phyloP scores from a whole-genome alignment of 139 green algal genomes.

The Chlamydomonas sp. region DNA sequence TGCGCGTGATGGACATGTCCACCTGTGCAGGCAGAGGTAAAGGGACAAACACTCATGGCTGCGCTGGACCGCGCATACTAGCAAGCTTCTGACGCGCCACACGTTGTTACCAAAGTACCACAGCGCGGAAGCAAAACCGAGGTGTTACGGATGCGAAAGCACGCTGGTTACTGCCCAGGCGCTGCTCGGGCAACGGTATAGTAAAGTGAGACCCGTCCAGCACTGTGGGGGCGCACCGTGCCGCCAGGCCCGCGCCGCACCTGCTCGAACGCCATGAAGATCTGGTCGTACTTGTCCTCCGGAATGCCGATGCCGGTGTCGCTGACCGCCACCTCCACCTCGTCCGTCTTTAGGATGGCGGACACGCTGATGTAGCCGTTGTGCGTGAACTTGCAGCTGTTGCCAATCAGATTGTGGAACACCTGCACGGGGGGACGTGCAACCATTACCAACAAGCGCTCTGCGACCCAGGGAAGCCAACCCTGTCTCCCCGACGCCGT shows the following conservation, averaged over 20 bases:
- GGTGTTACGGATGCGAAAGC: too few species aligned
- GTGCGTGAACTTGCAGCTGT: conserved; percentile 69
- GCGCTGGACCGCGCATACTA: too few species aligned
- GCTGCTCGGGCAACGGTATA: too few species aligned
- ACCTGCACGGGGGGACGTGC: not conserved
- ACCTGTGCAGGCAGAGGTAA: conserved; percentile 51
- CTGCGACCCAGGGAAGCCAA: too few species aligned
- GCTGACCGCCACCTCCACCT: conserved; percentile 64
- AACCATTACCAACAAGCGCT: not conserved
- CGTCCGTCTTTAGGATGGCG: conserved; percentile 28
- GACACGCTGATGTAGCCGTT: conserved; percentile 43
- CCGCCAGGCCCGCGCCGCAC: not conserved
- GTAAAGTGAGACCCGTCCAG: too few species aligned
- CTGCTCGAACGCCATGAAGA: conserved; percentile 61
- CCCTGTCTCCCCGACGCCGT: too few species aligned
- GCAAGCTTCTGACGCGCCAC: too few species aligned
- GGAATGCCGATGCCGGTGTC: conserved; percentile 68
- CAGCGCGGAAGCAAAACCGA: too few species aligned
- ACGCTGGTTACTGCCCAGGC: too few species aligned
- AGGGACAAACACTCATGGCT: not conserved
- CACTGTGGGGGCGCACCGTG: too few species aligned
- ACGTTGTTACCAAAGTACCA: too few species aligned
- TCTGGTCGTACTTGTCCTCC: conserved; percentile 49
- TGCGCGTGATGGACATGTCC: conserved; percentile 74
- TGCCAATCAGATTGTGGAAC: conserved; percentile 63